Evolutionary conservation across 1,139 yeast species (phyloP).

Genomic region (Scheffersomyces lignicola): DNA sequence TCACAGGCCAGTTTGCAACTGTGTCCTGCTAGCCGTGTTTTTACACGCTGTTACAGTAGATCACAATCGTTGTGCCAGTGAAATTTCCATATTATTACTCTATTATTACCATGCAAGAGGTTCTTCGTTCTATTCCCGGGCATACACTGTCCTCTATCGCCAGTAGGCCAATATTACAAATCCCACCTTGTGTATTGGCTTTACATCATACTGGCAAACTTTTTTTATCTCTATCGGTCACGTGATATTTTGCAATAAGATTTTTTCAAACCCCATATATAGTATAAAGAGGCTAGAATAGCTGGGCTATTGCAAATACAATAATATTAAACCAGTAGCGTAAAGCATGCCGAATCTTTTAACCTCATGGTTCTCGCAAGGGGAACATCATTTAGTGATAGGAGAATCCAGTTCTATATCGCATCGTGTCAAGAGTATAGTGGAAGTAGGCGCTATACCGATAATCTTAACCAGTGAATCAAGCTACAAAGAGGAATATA

Average conservation of each 20-base stretch:
- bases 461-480: conserved; percentile 38
- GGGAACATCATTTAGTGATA: conserved; percentile 60
- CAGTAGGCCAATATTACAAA: too few species aligned
- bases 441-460: conserved; percentile 60
- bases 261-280: conserved; percentile 6
- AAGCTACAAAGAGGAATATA: conserved; percentile 23
- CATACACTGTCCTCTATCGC: too few species aligned
- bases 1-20: too few species aligned
- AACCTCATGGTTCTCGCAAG: conserved; percentile 50
- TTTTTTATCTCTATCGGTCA: conserved; percentile 11
- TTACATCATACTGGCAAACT: too few species aligned
- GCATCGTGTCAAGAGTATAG: conserved; percentile 50
- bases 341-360: conserved; percentile 36
- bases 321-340: not conserved
- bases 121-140: too few species aligned
- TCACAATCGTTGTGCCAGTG: too few species aligned
- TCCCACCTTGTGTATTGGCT: too few species aligned
- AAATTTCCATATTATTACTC: too few species aligned
- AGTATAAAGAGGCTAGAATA: not conserved
- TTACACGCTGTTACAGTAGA: too few species aligned
- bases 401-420: conserved; percentile 54
- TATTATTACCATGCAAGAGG: too few species aligned
- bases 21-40: too few species aligned
- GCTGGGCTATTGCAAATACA: too few species aligned
- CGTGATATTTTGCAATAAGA: conserved; percentile 22